Evolutionary conservation across 2,329 filamentous ascomycete species (phyloP), one percentile per base, ranked within the genome.

Genomic region (Fusarium abutilonis): DNA sequence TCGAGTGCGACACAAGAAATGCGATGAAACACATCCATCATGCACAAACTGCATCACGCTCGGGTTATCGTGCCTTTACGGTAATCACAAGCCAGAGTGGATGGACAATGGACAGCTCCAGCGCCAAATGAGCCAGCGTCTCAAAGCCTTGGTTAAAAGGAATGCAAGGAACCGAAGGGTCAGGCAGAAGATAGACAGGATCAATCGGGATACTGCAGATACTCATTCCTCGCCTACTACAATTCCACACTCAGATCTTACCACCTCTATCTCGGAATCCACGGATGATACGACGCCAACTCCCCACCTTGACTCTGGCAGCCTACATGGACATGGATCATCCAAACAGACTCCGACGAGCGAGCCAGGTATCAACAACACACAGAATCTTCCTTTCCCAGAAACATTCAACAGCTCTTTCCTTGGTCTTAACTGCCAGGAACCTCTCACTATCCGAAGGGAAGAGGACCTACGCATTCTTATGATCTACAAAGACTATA

Each of bases 21-120:
- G 60, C 10, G 59, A 51, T 3, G 57, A 48, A 9, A n/a, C 17
- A 2, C 21, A 11, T 4, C 60, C 60, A 3, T 38, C 1, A 3
- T 63, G 60, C 2, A 8, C 19, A 9, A 50, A 50, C n/a, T 86
- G 83, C 67, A 64, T 64, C 4, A 67, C 74, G 0, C 76, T 86
- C 4, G 73, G 78, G 21, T 82, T 86, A 44, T 75, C 76, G 11
- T 85, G 83, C 59, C 67, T 81, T 45, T 82, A 79, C 69, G 70
- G 74, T 63, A 67, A 76, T 3, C 61, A 62, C 14, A 82, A 79
- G 62, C 81, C 81, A 11, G 75, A 75, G 14, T 83, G 80, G 80
- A 81, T 82, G 78, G 79, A 83, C 53, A 76, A 60, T 14, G 67
- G 56, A 13, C 38, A 41, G 2, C 53, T 45, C 17, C 66, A 72